These are phyloP conservation scores for Fusarium stilboides DNA, from an alignment of 2,329 filamentous ascomycete species.

Conservation along the genomic window DNA sequence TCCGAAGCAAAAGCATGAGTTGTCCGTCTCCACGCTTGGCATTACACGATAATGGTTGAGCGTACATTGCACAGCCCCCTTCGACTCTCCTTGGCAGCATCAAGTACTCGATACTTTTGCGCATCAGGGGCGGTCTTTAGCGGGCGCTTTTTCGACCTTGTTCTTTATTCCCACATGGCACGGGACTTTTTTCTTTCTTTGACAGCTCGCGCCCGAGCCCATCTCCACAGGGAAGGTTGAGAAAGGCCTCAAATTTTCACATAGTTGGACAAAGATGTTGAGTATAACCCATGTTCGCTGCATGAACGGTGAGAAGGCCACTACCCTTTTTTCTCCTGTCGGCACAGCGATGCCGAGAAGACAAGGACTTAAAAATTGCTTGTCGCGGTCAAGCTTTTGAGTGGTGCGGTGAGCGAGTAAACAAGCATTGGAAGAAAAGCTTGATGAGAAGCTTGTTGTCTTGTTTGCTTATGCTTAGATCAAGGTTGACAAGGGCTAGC, in stretches of 20 bases:
- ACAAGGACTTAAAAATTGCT: constrained; percentile 13
- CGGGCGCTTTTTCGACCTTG: neutral
- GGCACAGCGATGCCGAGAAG: constrained; percentile 19
- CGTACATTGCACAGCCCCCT: constrained; percentile 34
- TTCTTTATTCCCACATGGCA: neutral
- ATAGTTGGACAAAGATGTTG: neutral
- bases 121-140: neutral
- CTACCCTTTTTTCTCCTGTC: neutral
- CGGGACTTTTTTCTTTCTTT: neutral
- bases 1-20: constrained; percentile 23
- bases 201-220: neutral
- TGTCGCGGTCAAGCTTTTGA: constrained; percentile 36
- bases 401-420: neutral
- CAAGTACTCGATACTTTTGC: neutral
- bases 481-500: neutral
- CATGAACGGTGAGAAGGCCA: constrained; percentile 17
- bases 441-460: constrained; percentile 22
- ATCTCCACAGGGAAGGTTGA: neutral
- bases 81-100: constrained; percentile 24
- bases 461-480: constrained; percentile 7
- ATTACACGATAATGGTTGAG: constrained; percentile 34
- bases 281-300: neutral
- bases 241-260: constrained; percentile 17
- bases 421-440: constrained; percentile 30
- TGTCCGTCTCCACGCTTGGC: constrained; percentile 41